A percentile compares a stretch with the other conserved stretches of the same genome.
These are phyloP conservation scores for Isoetes taiwanensis DNA, from an alignment of 75 land plant species.

Conservation along the genomic window DNA sequence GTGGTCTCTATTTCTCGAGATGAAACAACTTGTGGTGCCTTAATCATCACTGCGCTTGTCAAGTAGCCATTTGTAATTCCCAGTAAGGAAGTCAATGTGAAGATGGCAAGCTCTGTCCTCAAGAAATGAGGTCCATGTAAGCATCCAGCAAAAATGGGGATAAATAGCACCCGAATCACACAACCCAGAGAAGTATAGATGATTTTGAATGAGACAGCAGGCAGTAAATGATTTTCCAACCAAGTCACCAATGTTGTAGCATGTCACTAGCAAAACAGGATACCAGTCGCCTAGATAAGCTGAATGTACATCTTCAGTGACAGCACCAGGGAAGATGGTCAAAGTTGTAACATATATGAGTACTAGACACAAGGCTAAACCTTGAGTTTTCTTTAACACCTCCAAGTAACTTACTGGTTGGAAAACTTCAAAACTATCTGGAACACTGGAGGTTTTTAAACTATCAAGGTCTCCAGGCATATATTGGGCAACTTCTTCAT, in stretches of 20 bases:
- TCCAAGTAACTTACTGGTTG: slow-evolving; percentile 1
- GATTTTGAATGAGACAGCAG: slow-evolving; percentile 50
- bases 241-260: slow-evolving; percentile 75
- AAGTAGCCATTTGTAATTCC: slow-evolving; percentile 88
- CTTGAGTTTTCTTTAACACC: slow-evolving; percentile 42
- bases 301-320: slow-evolving; percentile 95
- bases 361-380: slow-evolving; percentile 42
- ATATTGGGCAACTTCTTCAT: not conserved
- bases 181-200: slow-evolving; percentile 39
- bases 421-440: not conserved
- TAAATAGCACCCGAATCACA: slow-evolving; percentile 58
- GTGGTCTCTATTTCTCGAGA: slow-evolving; percentile 69
- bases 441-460: not conserved
- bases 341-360: slow-evolving; percentile 78
- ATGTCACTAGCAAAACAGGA: slow-evolving; percentile 49
- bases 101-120: slow-evolving; percentile 68
- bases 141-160: slow-evolving; percentile 57
- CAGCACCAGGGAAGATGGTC: slow-evolving; percentile 83
- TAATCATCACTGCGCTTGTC: slow-evolving; percentile 65
- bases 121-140: slow-evolving; percentile 83
- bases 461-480: not conserved
- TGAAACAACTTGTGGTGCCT: slow-evolving; percentile 75
- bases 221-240: slow-evolving; percentile 61
- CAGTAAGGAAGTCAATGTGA: slow-evolving; percentile 53
- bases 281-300: slow-evolving; percentile 81